phyloP scores from a whole-genome alignment of 768 basidiomycete genomes.

The Hygrophorus russula region DNA sequence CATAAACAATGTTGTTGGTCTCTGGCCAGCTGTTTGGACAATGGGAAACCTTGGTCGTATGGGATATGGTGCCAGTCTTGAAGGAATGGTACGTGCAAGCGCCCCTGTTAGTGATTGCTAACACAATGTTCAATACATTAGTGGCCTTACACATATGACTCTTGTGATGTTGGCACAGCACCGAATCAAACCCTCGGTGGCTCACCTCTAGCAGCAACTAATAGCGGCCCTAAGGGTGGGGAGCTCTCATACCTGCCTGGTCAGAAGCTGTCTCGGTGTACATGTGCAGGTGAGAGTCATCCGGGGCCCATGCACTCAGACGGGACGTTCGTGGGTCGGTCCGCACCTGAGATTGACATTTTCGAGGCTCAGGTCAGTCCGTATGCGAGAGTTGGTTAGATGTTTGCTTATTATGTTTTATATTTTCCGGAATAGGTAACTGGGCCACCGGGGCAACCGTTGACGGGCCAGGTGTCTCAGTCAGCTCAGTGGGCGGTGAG shows the following conservation, averaged over 20 bases:
- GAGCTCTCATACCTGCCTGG: constrained; percentile 67
- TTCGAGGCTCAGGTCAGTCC: constrained; percentile 63
- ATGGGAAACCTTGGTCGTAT: constrained; percentile 63
- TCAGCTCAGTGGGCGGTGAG: constrained; percentile 75
- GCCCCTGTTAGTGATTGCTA: constrained; percentile 1
- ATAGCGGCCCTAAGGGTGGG: constrained; percentile 43
- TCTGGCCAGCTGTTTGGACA: constrained; percentile 81
- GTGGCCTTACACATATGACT: constrained; percentile 80
- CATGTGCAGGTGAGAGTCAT: constrained; percentile 72
- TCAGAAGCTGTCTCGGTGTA: constrained; percentile 78
- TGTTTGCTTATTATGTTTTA: neutral
- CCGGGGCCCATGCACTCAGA: constrained; percentile 71
- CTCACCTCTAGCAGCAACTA: constrained; percentile 48
- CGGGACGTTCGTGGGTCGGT: constrained; percentile 67
- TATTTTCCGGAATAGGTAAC: constrained; percentile 30
- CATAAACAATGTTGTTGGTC: constrained; percentile 47
- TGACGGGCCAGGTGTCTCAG: constrained; percentile 62
- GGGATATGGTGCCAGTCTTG: constrained; percentile 76
- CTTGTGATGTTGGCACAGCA: constrained; percentile 78
- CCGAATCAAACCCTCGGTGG: constrained; percentile 73
- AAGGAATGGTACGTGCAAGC: constrained; percentile 50
- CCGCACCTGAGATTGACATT: constrained; percentile 86
- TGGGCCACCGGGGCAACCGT: constrained; percentile 25
- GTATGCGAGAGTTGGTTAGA: neutral
- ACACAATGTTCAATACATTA: constrained; percentile 14